phyloP scores from a whole-genome alignment of 495 filamentous ascomycete genomes.

The Aspergillus avenaceus region DNA sequence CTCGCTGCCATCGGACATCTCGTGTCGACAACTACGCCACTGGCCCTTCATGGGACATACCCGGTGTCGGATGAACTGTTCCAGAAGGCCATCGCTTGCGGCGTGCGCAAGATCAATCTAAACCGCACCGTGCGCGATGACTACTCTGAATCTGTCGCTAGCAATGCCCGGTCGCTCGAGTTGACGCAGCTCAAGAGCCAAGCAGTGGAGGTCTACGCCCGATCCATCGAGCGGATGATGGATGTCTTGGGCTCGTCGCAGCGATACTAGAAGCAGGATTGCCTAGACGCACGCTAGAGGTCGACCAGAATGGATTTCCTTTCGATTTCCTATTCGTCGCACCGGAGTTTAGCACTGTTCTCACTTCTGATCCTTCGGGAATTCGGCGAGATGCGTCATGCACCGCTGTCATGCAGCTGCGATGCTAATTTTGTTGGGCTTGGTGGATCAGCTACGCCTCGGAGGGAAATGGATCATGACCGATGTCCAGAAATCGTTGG shows the following conservation, averaged over 20 bases:
- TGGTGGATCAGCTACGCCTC: too few species aligned
- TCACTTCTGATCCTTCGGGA: too few species aligned
- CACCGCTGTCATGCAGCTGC: too few species aligned
- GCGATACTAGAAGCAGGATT: too few species aligned
- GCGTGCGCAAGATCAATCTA: conserved; percentile 66
- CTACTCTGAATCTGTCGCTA: conserved; percentile 53
- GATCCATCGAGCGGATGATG: conserved; percentile 61
- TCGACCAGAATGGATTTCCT: too few species aligned
- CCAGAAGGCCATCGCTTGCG: conserved; percentile 50
- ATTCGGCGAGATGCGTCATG: too few species aligned
- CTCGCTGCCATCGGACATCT: conserved; percentile 8
- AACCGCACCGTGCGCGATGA: conserved; percentile 65
- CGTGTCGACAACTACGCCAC: conserved; percentile 39
- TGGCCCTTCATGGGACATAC: conserved; percentile 71
- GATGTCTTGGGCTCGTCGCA: conserved; percentile 60
- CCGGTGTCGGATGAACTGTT: conserved; percentile 59
- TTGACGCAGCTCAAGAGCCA: conserved; percentile 61
- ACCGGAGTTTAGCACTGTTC: too few species aligned
- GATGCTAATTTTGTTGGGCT: too few species aligned
- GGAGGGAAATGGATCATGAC: too few species aligned
- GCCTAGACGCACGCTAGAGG: too few species aligned
- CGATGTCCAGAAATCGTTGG: too few species aligned
- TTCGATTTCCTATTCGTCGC: too few species aligned
- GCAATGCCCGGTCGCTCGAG: conserved; percentile 54
- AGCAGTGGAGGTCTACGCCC: conserved; percentile 58